Conservation (phyloP, 1,139 yeast genomes). For the Taphrina pruni region DNA sequence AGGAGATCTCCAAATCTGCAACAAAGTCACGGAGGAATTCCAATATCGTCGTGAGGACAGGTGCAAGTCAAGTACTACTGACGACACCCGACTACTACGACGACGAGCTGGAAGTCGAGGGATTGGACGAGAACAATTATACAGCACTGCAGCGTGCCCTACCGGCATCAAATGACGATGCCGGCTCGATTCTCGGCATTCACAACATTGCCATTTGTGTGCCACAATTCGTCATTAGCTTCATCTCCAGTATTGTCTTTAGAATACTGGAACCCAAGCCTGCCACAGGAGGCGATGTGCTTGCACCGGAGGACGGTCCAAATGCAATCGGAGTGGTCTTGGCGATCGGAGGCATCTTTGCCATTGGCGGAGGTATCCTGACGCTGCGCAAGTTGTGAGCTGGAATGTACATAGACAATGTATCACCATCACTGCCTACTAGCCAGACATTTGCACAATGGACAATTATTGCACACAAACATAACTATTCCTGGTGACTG, state of each 20-base stretch:
- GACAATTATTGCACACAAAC: too few relatives aligned
- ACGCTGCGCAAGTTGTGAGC: conserved; percentile 2
- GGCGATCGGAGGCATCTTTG: conserved; percentile 21
- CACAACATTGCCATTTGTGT: conserved; percentile 55
- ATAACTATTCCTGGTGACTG: too few relatives aligned
- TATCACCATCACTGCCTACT: too few relatives aligned
- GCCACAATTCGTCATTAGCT: conserved; percentile 55
- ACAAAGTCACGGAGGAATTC: conserved; percentile 20
- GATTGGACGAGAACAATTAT: conserved; percentile 36
- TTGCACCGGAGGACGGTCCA: conserved; percentile 2
- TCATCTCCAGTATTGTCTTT: conserved; percentile 53
- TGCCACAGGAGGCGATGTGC: not conserved
- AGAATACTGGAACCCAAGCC: conserved; percentile 47
- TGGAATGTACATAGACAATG: not conserved
- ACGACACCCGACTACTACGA: conserved; percentile 24
- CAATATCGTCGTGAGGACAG: conserved; percentile 25
- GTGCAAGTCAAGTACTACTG: conserved; percentile 19
- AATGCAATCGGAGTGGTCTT: conserved; percentile 30
- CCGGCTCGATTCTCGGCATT: conserved; percentile 48
- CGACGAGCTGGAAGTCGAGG: conserved; percentile 24
- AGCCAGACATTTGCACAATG: too few relatives aligned
- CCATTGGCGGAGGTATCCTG: conserved; percentile 13
- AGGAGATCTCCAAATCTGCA: conserved; percentile 50
- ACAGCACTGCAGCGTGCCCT: conserved; percentile 22
- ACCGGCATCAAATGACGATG: conserved; percentile 36